Percentiles rank a stretch among this genome's conserved stretches.
Conservation (phyloP, 2,329 filamentous ascomycete species). For the Fusarium pseudocircinatum region DNA sequence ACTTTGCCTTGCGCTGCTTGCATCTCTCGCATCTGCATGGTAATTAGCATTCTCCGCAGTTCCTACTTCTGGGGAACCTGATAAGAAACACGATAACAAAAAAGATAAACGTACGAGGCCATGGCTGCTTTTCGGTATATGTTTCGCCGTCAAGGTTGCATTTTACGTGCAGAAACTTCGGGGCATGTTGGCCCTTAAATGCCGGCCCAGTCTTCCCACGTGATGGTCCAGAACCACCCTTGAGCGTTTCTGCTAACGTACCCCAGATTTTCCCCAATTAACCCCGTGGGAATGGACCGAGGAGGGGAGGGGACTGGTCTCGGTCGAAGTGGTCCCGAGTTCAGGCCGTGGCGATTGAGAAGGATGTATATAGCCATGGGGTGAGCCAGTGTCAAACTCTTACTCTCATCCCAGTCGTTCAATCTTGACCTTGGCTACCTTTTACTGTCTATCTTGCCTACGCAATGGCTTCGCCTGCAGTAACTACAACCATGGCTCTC, state of each 20-base stretch:
- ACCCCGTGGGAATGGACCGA: background rate
- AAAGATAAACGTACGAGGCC: background rate
- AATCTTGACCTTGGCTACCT: background rate
- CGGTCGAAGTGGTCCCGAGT: background rate
- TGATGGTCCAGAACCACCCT: background rate
- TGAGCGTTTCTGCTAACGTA: background rate
- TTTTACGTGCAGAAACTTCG: background rate
- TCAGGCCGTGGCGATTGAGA: background rate
- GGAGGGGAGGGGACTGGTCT: background rate
- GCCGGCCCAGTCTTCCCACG: background rate
- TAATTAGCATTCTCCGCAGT: background rate
- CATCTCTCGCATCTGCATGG: background rate
- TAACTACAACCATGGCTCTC: background rate
- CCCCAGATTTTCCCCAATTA: background rate
- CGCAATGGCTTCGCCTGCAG: background rate
- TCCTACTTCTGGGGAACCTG: background rate
- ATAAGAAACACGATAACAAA: background rate
- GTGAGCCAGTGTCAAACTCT: background rate
- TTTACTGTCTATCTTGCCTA: background rate
- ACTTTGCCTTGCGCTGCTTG: background rate
- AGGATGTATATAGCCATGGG: background rate
- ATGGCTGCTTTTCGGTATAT: background rate
- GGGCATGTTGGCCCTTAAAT: background rate
- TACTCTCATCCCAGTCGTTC: background rate
- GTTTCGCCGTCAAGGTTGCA: background rate